These are phyloP conservation scores for Aotearoamyces nothofagi DNA, from an alignment of 2,329 filamentous ascomycete genomes.

Conservation along the genomic window DNA sequence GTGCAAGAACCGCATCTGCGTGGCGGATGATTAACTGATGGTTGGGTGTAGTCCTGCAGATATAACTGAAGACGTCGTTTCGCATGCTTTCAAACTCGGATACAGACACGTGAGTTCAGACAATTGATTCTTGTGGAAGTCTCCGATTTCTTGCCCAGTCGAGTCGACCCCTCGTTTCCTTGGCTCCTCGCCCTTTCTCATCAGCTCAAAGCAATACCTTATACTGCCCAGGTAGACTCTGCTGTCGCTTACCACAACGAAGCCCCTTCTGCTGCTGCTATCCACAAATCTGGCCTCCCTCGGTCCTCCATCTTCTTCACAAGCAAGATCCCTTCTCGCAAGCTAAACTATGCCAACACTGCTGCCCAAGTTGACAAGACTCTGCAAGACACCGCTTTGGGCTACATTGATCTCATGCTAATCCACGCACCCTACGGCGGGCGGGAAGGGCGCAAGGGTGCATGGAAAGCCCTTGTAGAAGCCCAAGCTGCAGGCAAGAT, in stretches of 20 bases:
- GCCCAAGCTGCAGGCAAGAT: constrained; percentile 45
- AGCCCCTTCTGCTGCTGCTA: constrained; percentile 33
- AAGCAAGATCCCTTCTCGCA: constrained; percentile 37
- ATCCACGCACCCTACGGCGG: constrained; percentile 48
- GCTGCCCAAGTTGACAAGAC: constrained; percentile 48
- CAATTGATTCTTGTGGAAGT: neutral
- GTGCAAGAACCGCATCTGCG: constrained; percentile 5
- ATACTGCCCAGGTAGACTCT: constrained; percentile 31
- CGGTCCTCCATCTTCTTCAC: constrained; percentile 46
- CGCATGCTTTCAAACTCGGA: constrained; percentile 37
- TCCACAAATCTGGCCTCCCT: constrained; percentile 32
- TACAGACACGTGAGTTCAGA: constrained; percentile 33
- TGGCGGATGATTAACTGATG: constrained; percentile 6
- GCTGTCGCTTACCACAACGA: constrained; percentile 44
- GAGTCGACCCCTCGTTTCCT: too few relatives aligned
- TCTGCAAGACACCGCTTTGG: constrained; percentile 38
- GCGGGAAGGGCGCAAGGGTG: constrained; percentile 35
- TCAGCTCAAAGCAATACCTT: neutral
- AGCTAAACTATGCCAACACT: constrained; percentile 46
- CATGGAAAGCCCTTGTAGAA: constrained; percentile 50
- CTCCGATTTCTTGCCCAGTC: neutral
- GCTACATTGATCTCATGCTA: constrained; percentile 52
- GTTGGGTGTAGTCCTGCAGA: constrained; percentile 31
- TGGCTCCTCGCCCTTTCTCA: too few relatives aligned
- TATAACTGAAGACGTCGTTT: constrained; percentile 38